Base-by-base conservation (phyloP, 768 basidiomycete species). In the Serendipita sp. region DNA sequence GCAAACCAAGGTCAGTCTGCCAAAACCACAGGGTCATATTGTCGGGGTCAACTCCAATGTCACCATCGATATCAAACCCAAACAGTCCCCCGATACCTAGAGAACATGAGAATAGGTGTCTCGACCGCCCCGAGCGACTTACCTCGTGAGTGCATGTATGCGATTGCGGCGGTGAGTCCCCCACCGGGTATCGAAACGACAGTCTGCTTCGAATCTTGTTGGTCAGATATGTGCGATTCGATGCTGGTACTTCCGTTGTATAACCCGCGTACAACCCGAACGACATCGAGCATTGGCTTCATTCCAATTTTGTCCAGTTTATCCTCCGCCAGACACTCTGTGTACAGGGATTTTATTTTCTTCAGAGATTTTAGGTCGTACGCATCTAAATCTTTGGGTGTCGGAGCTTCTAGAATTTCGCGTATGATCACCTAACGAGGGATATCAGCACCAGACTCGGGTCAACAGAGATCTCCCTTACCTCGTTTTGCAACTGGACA, bases 121-220 rank as follows among this genome's bases (percentile, higher is more conserved):
- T 23, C 5, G 41, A 56, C 18, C 44, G 41, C 41, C 41, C 13
- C 41, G 13, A 30, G 18, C 44, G 23, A 23, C 78, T 68, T 68
- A 86, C 92, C 91, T 76, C 84, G 79, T 28, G 94, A 90, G 72
- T 97, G 93, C 63, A 95, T 77, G 73, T 83, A 96, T 4, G 90
- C 85, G 51, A 96, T 73, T 0, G 90, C 85, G 46, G 87, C 84
- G 2, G 94, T 96, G 67, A 96, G 73, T 28, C 87, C 85, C 15
- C 13, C 36, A 58, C 41, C 35, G n/a, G 28, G 38, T 38, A 34
- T n/a, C 13, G 28, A 41, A 18, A 28, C 11, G 15, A 13, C 10
- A 3, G 15, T 18, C 11, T 35, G 16, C 15, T 28, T 16, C 3
- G n/a, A 28, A 51, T 48, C 13, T 41, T 66, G 48, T 46, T 66